A percentile compares a stretch with the other conserved stretches of the same genome.
These are phyloP conservation scores for Peronosclerospora sorghi DNA, from an alignment of 352 stramenopile genomes.

Conservation along the genomic window DNA sequence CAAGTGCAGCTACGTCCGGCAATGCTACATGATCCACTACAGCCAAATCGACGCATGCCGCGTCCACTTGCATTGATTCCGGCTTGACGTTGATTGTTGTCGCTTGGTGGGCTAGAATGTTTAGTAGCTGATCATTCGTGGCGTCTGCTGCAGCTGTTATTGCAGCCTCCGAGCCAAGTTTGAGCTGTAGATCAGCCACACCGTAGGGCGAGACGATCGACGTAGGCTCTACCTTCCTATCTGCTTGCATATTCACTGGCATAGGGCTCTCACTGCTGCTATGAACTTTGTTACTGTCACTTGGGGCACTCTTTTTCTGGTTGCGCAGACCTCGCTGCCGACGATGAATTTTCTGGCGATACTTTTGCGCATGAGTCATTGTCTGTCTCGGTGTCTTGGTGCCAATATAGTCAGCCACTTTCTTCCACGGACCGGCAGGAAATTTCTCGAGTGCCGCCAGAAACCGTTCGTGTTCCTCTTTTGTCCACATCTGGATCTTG, in stretches of 20 bases:
- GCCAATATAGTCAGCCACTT: constrained; percentile 73
- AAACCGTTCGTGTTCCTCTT: constrained; percentile 80
- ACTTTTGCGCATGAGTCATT: constrained; percentile 80
- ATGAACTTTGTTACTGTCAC: not conserved
- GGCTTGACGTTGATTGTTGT: constrained; percentile 25
- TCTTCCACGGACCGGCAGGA: constrained; percentile 76
- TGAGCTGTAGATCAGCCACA: constrained; percentile 49
- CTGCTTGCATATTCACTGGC: constrained; percentile 16
- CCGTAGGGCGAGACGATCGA: constrained; percentile 41
- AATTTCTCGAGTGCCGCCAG: constrained; percentile 78
- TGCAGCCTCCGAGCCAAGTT: constrained; percentile 19
- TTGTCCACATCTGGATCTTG: constrained; percentile 81
- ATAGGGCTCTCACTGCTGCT: constrained; percentile 6
- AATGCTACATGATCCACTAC: not conserved
- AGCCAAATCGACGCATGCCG: not conserved
- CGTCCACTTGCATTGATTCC: constrained; percentile 15
- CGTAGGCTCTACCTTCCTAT: constrained; percentile 24
- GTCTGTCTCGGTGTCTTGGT: constrained; percentile 90
- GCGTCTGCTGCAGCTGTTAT: constrained; percentile 10
- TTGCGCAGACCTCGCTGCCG: constrained; percentile 63
- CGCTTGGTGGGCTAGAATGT: constrained; percentile 59
- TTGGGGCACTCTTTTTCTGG: constrained; percentile 41
- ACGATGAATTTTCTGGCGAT: constrained; percentile 73
- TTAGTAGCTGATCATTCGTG: constrained; percentile 42
- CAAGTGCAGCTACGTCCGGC: not conserved